phyloP scores from a whole-genome alignment of 495 filamentous ascomycete genomes.

The Parmelia sp. region DNA sequence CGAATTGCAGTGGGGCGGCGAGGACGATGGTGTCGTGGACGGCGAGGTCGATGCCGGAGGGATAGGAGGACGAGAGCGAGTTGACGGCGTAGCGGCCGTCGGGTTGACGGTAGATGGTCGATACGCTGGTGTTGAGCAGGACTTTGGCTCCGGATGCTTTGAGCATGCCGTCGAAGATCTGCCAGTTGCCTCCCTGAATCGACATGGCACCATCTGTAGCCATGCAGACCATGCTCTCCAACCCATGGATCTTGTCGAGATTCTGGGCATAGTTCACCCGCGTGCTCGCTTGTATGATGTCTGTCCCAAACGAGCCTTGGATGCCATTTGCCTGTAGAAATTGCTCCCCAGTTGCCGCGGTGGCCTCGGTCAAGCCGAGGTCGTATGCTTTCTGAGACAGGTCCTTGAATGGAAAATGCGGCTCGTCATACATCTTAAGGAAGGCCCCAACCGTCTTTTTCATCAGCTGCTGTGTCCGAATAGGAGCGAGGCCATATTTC shows the following conservation, averaged over 20 bases:
- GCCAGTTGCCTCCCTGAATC: conserved; percentile 87
- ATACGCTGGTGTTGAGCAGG: conserved; percentile 65
- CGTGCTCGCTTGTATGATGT: conserved; percentile 88
- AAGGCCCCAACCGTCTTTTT: conserved; percentile 66
- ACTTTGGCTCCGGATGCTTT: conserved; percentile 54
- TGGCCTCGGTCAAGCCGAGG: conserved; percentile 58
- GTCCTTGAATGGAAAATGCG: conserved; percentile 75
- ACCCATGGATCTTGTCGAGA: conserved; percentile 71
- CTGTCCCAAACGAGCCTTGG: conserved; percentile 55
- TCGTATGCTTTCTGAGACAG: conserved; percentile 59
- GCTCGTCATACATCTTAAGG: conserved; percentile 70
- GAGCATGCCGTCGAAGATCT: conserved; percentile 81
- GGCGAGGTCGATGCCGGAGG: conserved; percentile 10
- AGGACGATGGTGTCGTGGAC: conserved; percentile 75
- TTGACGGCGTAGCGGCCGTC: conserved; percentile 47
- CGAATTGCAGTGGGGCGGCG: conserved; percentile 69
- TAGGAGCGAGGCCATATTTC: conserved; percentile 77
- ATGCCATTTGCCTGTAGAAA: conserved; percentile 66
- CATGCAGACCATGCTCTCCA: conserved; percentile 93
- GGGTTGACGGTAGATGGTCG: conserved; percentile 45
- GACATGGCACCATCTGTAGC: conserved; percentile 76
- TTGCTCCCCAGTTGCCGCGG: conserved; percentile 62
- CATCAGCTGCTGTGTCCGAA: conserved; percentile 67
- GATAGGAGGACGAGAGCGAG: conserved; percentile 19
- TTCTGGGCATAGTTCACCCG: conserved; percentile 96